Base-by-base conservation (phyloP, 441 rosid species). In the Adansonia rubrostipa region DNA sequence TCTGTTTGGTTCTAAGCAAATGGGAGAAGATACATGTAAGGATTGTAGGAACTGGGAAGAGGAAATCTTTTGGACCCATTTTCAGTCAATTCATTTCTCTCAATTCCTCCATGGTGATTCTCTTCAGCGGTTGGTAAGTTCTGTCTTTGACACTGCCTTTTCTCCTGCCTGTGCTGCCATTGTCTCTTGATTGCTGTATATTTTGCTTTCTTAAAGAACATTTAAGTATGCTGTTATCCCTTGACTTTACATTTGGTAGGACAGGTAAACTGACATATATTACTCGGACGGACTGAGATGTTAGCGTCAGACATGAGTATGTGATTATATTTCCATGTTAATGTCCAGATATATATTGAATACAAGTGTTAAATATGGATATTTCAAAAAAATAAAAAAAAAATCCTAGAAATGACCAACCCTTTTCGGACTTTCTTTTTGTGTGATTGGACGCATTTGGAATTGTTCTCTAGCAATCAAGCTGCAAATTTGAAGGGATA, bases 41-140 rank as follows among this genome's bases (percentile, higher is more conserved):
- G 85, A 86, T 71, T 83, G 89, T 78, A 81, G 78, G 81, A 87
- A 81, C 79, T 89, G 93, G 98, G 92, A 87, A 77, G 95, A 92
- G 79, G 82, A 89, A 53, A 78, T 91, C 11, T 92, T 89, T 71
- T 92, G 97, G 97, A 87, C 76, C 79, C 95, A 86, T 78, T 94
- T 92, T 80, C 87, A 85, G 80, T 84, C 79, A 9, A 63, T 83
- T 24, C 91, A 86, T 76, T 94, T 92, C 89, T 75, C 81, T 78
- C 93, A 83, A 78, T 79, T 84, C 51, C 92, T 94, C 68, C 85
- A 54, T 56, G 78, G 87, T 71, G 91, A 88, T 60, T 94, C 88
- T 78, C 79, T 84, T 51, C 85, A 71, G 45, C 85, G 79, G 14
- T 84, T 92, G 15, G 97, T 90, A 82, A 72, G 93, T 82, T 82